phyloP scores from a whole-genome alignment of 2,329 filamentous ascomycete species.

The Tolypocladium nubicola region DNA sequence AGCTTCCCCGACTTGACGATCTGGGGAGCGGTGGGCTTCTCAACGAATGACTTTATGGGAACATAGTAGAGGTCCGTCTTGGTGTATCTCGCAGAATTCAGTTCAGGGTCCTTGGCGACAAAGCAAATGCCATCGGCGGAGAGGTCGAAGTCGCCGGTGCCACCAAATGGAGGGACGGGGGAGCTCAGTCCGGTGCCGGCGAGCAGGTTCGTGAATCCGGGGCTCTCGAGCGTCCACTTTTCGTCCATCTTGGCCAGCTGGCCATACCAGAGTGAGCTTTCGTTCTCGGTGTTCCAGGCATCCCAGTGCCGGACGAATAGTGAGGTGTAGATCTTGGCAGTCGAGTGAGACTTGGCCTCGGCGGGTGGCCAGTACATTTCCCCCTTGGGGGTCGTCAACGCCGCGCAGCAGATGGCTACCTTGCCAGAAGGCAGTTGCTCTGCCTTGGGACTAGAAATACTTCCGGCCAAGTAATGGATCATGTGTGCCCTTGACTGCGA shows the following conservation, averaged over 20 bases:
- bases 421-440: slow-evolving; percentile 38
- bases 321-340: slow-evolving; percentile 60
- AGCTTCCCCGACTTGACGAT: slow-evolving; percentile 44
- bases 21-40: slow-evolving; percentile 39
- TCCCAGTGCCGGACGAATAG: slow-evolving; percentile 82
- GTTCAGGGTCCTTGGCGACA: slow-evolving; percentile 61
- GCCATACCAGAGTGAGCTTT: slow-evolving; percentile 64
- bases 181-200: slow-evolving; percentile 47
- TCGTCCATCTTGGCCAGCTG: slow-evolving; percentile 37
- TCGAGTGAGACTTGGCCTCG: slow-evolving; percentile 48
- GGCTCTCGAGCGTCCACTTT: slow-evolving; percentile 29
- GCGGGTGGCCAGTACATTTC: slow-evolving; percentile 55
- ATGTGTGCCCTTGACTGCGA: slow-evolving; percentile 25
- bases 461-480: slow-evolving; percentile 38
- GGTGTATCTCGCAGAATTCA: slow-evolving; percentile 65
- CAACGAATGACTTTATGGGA: slow-evolving; percentile 49
- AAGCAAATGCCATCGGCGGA: slow-evolving; percentile 56
- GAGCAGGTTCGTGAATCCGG: slow-evolving; percentile 52
- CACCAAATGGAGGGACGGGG: slow-evolving; percentile 71
- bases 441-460: slow-evolving; percentile 48
- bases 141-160: slow-evolving; percentile 70
- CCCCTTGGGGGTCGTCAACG: slow-evolving; percentile 57
- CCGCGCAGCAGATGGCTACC: slow-evolving; percentile 48
- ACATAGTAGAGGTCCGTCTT: slow-evolving; percentile 74
- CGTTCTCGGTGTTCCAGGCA: slow-evolving; percentile 57